Base-by-base conservation (phyloP, 2,329 filamentous ascomycete genomes). In the Diplodia sapinea region DNA sequence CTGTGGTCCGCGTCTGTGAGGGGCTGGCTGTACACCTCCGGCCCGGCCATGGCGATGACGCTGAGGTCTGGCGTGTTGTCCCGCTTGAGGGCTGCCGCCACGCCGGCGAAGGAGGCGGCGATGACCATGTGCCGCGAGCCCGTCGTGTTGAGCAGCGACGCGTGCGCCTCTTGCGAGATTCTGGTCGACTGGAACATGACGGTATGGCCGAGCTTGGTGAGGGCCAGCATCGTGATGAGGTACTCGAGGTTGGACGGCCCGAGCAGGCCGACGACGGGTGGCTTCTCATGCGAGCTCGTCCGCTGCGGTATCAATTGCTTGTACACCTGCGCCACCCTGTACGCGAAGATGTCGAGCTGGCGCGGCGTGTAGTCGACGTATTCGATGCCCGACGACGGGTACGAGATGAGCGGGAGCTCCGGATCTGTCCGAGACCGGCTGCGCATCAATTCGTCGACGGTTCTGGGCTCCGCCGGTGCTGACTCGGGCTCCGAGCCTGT, bases 141-240 rank as follows among this genome's bases (percentile, higher is more conserved):
- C 15, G 74, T 68, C 9, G 70, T 67, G 15, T 72, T 70, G 11
- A 76, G 76, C 8, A 87, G 73, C 26, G 79, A 80, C 15, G 80
- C 74, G 67, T 86, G 84, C 3, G 86, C 86, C 63, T 82, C 80
- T 2, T 80, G 78, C 2, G 85, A 80, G 3, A 88, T 79, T 9
- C 86, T 77, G 2, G 84, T 86, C 0, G 85, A 87, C 3, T 88
- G 77, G 43, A 87, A 81, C 1, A 88, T 75, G 2, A 82, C 79
- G 0, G 85, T 82, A 75, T 86, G 85, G 12, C 87, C 86, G 7
- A 88, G 76, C 68, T 85, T 83, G 40, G 81, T 82, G 56, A 89
- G 72, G 0, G 84, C 86, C 55, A 88, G 79, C 54, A 85, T 77
- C 2, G 84, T 83, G 38, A 87, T 76, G 38, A 87, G 78, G 69